Conservation (phyloP, 306 rosid genomes). For the Crataegus laevigata region DNA sequence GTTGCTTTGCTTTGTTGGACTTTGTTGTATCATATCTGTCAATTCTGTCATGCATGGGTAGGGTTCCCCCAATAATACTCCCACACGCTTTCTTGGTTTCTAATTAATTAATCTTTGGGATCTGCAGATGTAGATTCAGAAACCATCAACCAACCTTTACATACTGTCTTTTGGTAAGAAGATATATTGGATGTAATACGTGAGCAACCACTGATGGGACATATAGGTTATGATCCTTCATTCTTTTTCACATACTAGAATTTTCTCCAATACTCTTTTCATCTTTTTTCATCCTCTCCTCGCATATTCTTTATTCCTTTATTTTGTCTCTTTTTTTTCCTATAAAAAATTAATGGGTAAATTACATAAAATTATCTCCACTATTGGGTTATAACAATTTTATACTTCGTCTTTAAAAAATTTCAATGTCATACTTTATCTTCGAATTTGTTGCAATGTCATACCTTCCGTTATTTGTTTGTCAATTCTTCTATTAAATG, state of each 20-base stretch:
- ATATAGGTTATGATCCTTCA: neutral
- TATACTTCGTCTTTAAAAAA: too few relatives aligned
- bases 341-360: too few relatives aligned
- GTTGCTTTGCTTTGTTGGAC: conserved; percentile 48
- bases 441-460: too few relatives aligned
- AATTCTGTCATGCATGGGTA: neutral
- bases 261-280: fast-evolving
- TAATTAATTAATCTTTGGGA: neutral
- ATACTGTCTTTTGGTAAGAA: neutral
- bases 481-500: too few relatives aligned
- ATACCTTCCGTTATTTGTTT: too few relatives aligned
- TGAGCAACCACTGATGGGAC: neutral
- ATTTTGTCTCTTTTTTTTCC: fast-evolving
- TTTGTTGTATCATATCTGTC: neutral
- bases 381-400: too few relatives aligned
- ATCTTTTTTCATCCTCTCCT: fast-evolving
- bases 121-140: neutral
- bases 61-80: conserved; percentile 20
- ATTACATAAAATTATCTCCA: too few relatives aligned
- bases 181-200: neutral
- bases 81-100: conserved; percentile 19
- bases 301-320: too few relatives aligned
- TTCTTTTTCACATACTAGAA: neutral
- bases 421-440: too few relatives aligned
- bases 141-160: neutral